Evolutionary conservation across 768 basidiomycete genomes (phyloP).

Genomic region (Amanita exitialis): DNA sequence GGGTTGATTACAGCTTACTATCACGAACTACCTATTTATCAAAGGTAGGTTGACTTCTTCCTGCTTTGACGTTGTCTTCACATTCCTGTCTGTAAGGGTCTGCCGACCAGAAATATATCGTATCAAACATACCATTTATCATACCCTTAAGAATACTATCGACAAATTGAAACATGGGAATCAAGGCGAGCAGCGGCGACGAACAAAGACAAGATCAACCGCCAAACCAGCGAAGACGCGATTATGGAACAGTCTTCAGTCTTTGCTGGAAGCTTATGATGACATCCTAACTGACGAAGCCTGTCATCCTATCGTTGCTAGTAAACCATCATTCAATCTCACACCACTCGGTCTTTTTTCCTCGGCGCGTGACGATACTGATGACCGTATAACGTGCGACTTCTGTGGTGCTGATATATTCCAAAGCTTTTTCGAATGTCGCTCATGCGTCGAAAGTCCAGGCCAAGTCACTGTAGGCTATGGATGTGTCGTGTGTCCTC

Average conservation of each 20-base stretch:
- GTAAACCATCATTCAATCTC: slow-evolving; percentile 8
- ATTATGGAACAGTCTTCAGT: slow-evolving; percentile 14
- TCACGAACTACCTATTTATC: slow-evolving; percentile 73
- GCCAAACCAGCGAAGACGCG: neutral
- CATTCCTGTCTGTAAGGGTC: slow-evolving; percentile 35
- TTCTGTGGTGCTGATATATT: slow-evolving; percentile 80
- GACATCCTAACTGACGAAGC: slow-evolving; percentile 43
- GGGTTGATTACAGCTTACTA: slow-evolving; percentile 52
- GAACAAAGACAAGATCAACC: neutral
- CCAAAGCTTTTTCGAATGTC: slow-evolving; percentile 72
- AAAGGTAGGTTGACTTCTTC: slow-evolving; percentile 36
- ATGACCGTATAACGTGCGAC: slow-evolving; percentile 45
- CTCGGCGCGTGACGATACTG: neutral
- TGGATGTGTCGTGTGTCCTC: slow-evolving; percentile 50
- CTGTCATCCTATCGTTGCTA: slow-evolving; percentile 15
- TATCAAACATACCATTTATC: slow-evolving; percentile 56
- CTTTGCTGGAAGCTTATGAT: slow-evolving; percentile 37
- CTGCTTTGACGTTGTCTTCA: neutral
- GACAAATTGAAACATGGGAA: neutral
- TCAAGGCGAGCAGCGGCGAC: neutral
- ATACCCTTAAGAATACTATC: slow-evolving; percentile 29
- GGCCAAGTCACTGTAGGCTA: slow-evolving; percentile 19
- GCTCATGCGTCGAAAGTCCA: slow-evolving; percentile 24
- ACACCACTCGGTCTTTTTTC: neutral
- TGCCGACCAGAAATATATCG: slow-evolving; percentile 72